A percentile compares a stretch with the other conserved stretches of the same genome.
These are phyloP conservation scores for Bocquillonia castaneifolia DNA, from an alignment of 441 rosid species.

Conservation along the genomic window DNA sequence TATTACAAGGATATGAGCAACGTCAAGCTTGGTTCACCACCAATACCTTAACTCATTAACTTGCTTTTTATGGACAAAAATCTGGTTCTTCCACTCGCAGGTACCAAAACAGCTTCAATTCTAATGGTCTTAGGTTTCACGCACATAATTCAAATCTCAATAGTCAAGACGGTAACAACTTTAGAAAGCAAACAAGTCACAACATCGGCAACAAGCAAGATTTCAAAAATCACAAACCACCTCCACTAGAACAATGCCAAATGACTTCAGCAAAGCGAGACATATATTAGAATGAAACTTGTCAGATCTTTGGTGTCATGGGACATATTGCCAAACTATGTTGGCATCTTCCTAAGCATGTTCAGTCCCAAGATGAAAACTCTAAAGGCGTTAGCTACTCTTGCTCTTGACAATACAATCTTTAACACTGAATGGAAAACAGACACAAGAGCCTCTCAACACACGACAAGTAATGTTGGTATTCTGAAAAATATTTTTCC, in stretches of 20 bases:
- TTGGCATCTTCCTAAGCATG: not conserved
- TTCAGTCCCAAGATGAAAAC: not conserved
- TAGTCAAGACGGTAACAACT: no score
- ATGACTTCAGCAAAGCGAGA: not conserved
- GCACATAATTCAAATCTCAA: not conserved
- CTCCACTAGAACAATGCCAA: not conserved
- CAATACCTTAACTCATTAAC: no score
- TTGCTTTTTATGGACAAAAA: no score
- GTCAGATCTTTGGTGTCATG: not conserved
- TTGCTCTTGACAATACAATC: slow-evolving; percentile 14
- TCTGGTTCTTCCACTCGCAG: no score
- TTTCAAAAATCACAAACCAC: not conserved
- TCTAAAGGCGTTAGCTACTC: not conserved
- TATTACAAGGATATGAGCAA: no score
- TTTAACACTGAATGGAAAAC: slow-evolving; percentile 6
- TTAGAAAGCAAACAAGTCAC: not conserved
- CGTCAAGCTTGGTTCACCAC: no score
- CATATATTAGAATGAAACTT: not conserved
- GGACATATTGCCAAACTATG: not conserved
- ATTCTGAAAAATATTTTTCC: not conserved
- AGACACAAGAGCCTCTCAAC: not conserved
- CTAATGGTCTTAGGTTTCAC: not conserved
- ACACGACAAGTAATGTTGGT: slow-evolving; percentile 7
- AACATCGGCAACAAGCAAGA: not conserved
- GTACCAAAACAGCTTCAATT: no score